Evolutionary conservation across 257 asterid species (phyloP).

Genomic region (Scutellaria barbata): DNA sequence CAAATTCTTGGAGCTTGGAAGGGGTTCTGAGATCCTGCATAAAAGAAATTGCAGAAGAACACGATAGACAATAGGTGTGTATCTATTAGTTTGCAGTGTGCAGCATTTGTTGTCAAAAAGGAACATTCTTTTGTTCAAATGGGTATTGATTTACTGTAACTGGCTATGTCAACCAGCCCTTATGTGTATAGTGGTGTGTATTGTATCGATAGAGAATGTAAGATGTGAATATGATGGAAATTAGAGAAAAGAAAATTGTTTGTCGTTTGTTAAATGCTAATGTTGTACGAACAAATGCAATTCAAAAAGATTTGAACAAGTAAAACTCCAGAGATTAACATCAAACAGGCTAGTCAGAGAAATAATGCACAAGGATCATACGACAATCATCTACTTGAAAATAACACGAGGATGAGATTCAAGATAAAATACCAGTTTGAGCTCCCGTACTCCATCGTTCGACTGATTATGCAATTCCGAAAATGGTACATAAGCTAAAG

Average conservation of each 20-base stretch:
- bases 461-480: neutral
- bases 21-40: constrained; percentile 61
- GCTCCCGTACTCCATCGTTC: neutral
- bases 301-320: neutral
- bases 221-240: constrained; percentile 19
- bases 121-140: constrained; percentile 7
- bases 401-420: neutral
- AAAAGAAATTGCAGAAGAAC: neutral
- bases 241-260: neutral
- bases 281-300: neutral
- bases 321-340: neutral
- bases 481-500: neutral
- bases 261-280: neutral
- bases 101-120: constrained; percentile 23
- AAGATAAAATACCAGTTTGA: neutral
- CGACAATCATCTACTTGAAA: neutral
- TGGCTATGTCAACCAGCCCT: neutral
- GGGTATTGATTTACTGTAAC: constrained; percentile 10
- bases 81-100: neutral
- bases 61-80: neutral
- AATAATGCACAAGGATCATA: neutral
- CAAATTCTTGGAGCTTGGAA: constrained; percentile 88
- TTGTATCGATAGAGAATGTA: constrained; percentile 18
- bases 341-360: neutral
- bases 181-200: constrained; percentile 14